Evolutionary conservation across 73 alveolate species (phyloP).

Genomic region (Paramecium bursaria): DNA sequence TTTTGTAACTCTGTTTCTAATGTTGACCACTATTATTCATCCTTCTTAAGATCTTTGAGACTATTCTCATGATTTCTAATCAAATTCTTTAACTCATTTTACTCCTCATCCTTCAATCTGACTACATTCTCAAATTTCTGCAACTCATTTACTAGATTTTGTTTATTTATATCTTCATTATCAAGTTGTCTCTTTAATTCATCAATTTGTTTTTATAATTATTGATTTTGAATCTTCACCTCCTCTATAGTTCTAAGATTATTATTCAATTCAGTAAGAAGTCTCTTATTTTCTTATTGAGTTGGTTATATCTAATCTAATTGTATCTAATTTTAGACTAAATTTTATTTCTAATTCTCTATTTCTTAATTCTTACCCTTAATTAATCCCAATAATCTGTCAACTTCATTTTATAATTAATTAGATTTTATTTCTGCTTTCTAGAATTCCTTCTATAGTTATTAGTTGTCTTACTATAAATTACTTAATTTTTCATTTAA

Average conservation of each 20-base stretch:
- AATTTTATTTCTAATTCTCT: neutral
- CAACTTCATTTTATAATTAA: slow-evolving; percentile 41
- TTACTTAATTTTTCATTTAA: slow-evolving; percentile 20
- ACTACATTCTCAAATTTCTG: neutral
- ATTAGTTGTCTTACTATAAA: neutral
- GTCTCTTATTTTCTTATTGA: slow-evolving; percentile 7
- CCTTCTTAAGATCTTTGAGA: slow-evolving; percentile 6
- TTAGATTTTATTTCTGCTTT: slow-evolving; percentile 40
- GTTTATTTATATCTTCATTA: neutral
- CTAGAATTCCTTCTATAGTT: slow-evolving; percentile 21
- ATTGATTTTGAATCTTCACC: neutral
- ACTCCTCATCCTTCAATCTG: slow-evolving; percentile 1
- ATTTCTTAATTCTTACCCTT: slow-evolving; percentile 40
- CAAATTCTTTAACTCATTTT: neutral
- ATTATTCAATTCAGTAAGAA: slow-evolving; percentile 47
- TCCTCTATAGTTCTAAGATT: slow-evolving; percentile 19
- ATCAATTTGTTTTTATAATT: slow-evolving; percentile 21
- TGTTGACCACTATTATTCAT: slow-evolving; percentile 29
- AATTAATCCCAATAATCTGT: slow-evolving; percentile 21
- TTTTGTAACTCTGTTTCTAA: slow-evolving; percentile 14
- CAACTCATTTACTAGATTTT: neutral
- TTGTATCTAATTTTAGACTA: neutral
- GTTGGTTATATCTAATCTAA: slow-evolving; percentile 32
- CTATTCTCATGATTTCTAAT: slow-evolving; percentile 13
- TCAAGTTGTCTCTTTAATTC: neutral